Percentiles rank a stretch among this genome's conserved stretches.
Evolutionary conservation across 495 filamentous ascomycete species (phyloP).

Genomic region (Lichenothelia convexa): DNA sequence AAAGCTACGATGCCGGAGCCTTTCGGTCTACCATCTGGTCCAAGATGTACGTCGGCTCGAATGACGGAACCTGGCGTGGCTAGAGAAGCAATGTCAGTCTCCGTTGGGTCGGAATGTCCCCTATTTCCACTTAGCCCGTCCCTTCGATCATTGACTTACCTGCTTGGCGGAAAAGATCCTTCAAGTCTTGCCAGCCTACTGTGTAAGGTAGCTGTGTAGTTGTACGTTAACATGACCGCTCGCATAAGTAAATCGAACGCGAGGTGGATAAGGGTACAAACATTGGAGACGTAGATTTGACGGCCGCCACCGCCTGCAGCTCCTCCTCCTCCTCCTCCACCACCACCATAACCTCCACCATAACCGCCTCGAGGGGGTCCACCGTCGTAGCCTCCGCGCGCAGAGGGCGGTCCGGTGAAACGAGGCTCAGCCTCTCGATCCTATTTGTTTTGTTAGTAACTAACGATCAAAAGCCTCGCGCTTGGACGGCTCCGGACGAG

Average conservation of each 20-base stretch:
- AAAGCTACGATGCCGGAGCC: constrained; percentile 95
- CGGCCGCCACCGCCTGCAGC: constrained; percentile 41
- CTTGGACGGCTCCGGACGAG: too few relatives aligned
- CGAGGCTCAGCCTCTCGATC: constrained; percentile 93
- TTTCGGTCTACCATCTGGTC: constrained; percentile 82
- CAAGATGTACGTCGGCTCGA: constrained; percentile 87
- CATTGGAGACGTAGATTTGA: constrained; percentile 95
- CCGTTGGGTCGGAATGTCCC: too few relatives aligned
- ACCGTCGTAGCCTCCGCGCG: constrained; percentile 28
- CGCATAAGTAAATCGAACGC: constrained; percentile 7
- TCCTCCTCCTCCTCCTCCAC: constrained; percentile 30
- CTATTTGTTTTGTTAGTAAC: too few relatives aligned
- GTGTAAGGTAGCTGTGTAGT: constrained; percentile 73
- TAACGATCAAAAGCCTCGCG: too few relatives aligned
- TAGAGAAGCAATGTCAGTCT: constrained; percentile 7
- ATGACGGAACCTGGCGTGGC: constrained; percentile 64
- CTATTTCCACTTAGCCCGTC: too few relatives aligned
- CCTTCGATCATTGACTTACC: constrained; percentile 42
- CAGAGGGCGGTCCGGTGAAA: constrained; percentile 53
- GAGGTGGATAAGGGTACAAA: constrained; percentile 42
- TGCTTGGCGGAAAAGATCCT: constrained; percentile 96
- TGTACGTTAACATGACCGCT: constrained; percentile 13
- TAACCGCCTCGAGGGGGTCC: constrained; percentile 28
- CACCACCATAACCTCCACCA: constrained; percentile 31
- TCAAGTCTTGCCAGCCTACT: constrained; percentile 97